Base-by-base conservation (phyloP, 1,284 basidiomycete species). In the Tilletia indica region DNA sequence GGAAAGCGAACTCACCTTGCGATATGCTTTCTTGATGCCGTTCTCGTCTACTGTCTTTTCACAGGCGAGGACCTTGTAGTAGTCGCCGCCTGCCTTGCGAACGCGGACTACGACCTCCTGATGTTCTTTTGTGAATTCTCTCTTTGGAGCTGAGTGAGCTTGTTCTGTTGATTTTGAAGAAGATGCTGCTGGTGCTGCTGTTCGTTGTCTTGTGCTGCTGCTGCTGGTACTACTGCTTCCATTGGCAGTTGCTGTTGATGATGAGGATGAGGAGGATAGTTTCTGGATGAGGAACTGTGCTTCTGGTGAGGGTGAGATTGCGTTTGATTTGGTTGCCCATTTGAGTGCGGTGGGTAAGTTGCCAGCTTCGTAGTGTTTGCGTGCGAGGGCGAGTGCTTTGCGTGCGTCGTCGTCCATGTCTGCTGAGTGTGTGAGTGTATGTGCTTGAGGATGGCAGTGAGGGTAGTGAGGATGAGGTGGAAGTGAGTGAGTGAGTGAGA, bases 11-110 rank as follows among this genome's bases (percentile, higher is more conserved):
- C 88, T 70, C 73, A 95, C 94, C 89, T 98, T 99, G 74, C 94
- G 89, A 88, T 99, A 99, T 21, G 96, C 94, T 86, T 93, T 95
- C 88, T 98, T 98, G 72, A 99, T 76, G 0, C 77, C 82, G 34
- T 73, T 89, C 69, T 97, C 94, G 8, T 86, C 88, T 78, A 98
- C 96, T 34, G 93, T 90, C 85, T 89, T 91, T 85, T 94, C 91
- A 72, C 99, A 85, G 1, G 89, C 87, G 76, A 99, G 86, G 75
- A 99, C 97, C 84, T 93, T 92, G 85, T 99, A 99, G 85, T 97
- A 99, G 83, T 94, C 91, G 64, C 92, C 92, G 86, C 96, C 98
- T 45, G 88, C 86, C 31, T 73, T 76, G 79, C 91, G 89, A 71
- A 99, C 91, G 67, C 93, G 88, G 83, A 92, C 93, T 71, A 99